phyloP scores from a whole-genome alignment of 2,329 filamentous ascomycete species.

The Septoria linicola region DNA sequence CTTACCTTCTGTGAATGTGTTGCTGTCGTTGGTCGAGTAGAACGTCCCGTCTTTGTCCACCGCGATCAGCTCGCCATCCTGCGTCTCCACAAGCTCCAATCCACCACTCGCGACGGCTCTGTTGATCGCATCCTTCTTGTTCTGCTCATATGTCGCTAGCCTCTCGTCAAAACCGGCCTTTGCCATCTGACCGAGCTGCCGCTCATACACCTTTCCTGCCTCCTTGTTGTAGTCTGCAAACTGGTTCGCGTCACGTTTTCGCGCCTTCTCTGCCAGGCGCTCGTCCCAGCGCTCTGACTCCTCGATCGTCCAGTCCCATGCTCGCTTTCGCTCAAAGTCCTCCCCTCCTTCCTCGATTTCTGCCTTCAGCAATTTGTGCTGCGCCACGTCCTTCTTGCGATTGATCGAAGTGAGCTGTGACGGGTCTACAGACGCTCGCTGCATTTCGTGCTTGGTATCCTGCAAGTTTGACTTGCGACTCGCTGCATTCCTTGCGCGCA shows the following conservation, averaged over 20 bases:
- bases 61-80: slow-evolving; percentile 88
- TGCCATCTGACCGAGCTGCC: slow-evolving; percentile 78
- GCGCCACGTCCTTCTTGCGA: slow-evolving; percentile 81
- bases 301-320: slow-evolving; percentile 98
- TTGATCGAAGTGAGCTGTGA: slow-evolving; percentile 73
- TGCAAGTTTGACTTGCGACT: slow-evolving; percentile 71
- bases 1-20: slow-evolving; percentile 79
- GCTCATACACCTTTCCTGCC: slow-evolving; percentile 89
- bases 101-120: slow-evolving; percentile 80
- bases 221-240: slow-evolving; percentile 89
- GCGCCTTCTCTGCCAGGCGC: slow-evolving; percentile 79
- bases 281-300: slow-evolving; percentile 94
- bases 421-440: slow-evolving; percentile 75
- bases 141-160: slow-evolving; percentile 78
- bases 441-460: slow-evolving; percentile 79
- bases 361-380: slow-evolving; percentile 89
- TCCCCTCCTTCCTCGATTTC: slow-evolving; percentile 81
- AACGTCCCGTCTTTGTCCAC: slow-evolving; percentile 89
- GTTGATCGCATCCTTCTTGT: slow-evolving; percentile 82
- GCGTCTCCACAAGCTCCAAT: slow-evolving; percentile 92
- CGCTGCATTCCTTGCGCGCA: slow-evolving; percentile 67
- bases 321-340: slow-evolving; percentile 95
- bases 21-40: slow-evolving; percentile 78
- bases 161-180: slow-evolving; percentile 32
- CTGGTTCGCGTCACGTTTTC: slow-evolving; percentile 77